A percentile compares a stretch with the other conserved stretches of the same genome.
Evolutionary conservation across 306 rosid species (phyloP).

Genomic region (Herpetospermum pedunculosum): DNA sequence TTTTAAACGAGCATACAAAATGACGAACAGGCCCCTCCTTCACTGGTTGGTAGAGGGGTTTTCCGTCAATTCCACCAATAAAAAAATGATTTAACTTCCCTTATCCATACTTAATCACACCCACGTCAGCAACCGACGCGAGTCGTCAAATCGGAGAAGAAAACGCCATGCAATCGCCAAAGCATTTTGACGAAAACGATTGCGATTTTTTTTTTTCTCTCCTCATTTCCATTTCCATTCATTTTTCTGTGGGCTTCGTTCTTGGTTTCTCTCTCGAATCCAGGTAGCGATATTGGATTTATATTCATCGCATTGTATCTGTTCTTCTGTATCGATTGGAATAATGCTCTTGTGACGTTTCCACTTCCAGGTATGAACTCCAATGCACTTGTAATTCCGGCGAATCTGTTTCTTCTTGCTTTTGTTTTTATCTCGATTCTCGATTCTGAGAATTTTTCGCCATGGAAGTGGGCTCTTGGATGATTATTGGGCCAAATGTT

Average conservation of each 20-base stretch:
- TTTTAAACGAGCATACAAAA: too few species aligned
- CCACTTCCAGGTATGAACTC: background rate
- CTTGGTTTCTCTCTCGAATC: background rate
- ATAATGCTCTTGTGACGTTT: background rate
- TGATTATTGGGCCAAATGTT: background rate
- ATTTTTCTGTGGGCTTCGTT: background rate
- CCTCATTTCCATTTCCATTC: background rate
- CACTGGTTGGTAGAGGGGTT: background rate
- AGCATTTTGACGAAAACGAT: background rate
- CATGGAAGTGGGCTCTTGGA: background rate
- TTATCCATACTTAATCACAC: background rate
- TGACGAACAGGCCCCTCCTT: background rate
- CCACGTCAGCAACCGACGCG: background rate
- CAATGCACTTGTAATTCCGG: background rate
- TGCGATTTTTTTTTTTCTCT: background rate
- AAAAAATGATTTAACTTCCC: background rate
- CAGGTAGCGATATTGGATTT: background rate
- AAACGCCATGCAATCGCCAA: background rate
- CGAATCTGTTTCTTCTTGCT: background rate
- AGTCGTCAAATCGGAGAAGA: slow-evolving; percentile 2
- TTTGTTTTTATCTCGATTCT: background rate
- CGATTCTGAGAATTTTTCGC: background rate
- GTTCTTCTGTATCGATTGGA: background rate
- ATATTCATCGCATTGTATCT: background rate
- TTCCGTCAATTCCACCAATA: background rate